Conservation (phyloP, 495 filamentous ascomycete genomes). For the Tuber melanosporum region DNA sequence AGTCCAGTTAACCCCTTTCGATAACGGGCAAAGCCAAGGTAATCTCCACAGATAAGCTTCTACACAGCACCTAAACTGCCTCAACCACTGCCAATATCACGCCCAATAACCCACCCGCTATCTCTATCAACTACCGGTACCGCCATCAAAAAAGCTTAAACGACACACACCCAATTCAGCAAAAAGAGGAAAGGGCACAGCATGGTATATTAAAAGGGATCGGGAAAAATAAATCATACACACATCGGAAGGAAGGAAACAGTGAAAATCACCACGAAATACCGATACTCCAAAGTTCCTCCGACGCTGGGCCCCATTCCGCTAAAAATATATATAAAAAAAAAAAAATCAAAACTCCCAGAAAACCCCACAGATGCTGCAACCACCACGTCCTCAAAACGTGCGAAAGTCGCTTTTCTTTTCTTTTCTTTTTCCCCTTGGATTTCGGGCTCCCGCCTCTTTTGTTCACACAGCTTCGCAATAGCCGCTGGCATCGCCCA, state of each 20-base stretch:
- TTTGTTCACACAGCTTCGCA: conserved; percentile 30
- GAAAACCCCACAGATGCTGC: conserved; percentile 13
- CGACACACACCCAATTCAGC: background rate
- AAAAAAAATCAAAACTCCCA: conserved; percentile 20
- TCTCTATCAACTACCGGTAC: background rate
- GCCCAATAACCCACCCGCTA: background rate
- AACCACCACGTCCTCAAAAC: conserved; percentile 23
- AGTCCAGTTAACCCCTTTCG: background rate
- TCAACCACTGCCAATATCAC: background rate
- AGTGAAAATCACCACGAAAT: background rate
- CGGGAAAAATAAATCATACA: background rate
- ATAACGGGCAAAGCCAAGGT: background rate
- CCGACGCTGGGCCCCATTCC: background rate
- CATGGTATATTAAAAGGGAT: background rate
- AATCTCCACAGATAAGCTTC: background rate
- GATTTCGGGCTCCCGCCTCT: background rate
- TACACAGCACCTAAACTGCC: background rate
- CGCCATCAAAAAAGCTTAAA: background rate
- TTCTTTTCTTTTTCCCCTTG: background rate
- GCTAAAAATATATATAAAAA: conserved; percentile 8
- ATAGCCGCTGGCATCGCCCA: conserved; percentile 34
- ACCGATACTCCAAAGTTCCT: background rate
- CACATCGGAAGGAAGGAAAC: background rate
- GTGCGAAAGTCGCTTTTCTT: background rate
- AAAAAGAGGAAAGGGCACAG: background rate